phyloP scores from a whole-genome alignment of 1,284 basidiomycete species.

The Stygiomarasmius scandens region DNA sequence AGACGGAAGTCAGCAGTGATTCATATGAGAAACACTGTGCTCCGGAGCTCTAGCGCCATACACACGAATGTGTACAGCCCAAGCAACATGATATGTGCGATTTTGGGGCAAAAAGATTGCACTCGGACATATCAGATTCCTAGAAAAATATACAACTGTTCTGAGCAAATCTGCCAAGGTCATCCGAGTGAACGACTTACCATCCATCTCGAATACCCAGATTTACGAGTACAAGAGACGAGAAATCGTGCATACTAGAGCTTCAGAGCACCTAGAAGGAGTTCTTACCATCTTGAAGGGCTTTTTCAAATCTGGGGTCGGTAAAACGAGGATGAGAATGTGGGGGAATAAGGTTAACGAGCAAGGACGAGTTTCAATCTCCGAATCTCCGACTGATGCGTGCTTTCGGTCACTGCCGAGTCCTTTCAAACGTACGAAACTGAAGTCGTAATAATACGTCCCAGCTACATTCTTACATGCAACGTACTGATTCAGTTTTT shows the following conservation, averaged over 20 bases:
- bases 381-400: neutral
- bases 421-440: too few species aligned
- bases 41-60: slow-evolving; percentile 62
- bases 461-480: too few species aligned
- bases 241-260: slow-evolving; percentile 7
- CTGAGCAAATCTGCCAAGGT: slow-evolving; percentile 13
- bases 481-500: too few species aligned
- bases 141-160: slow-evolving; percentile 17
- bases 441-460: too few species aligned
- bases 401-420: too few species aligned
- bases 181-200: slow-evolving; percentile 33
- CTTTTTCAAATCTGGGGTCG: neutral
- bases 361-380: neutral
- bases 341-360: neutral
- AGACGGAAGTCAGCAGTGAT: slow-evolving; percentile 68
- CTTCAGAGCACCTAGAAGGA: slow-evolving; percentile 9
- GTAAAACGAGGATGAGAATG: neutral
- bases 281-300: slow-evolving; percentile 19
- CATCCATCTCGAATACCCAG: slow-evolving; percentile 51
- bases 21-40: slow-evolving; percentile 27
- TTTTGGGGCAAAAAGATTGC: neutral
- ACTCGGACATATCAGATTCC: slow-evolving; percentile 9
- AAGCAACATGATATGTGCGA: slow-evolving; percentile 39
- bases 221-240: slow-evolving; percentile 11
- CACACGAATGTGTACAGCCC: slow-evolving; percentile 13